Conservation (phyloP, 148 eudicot species). For the Persicaria maculosa region DNA sequence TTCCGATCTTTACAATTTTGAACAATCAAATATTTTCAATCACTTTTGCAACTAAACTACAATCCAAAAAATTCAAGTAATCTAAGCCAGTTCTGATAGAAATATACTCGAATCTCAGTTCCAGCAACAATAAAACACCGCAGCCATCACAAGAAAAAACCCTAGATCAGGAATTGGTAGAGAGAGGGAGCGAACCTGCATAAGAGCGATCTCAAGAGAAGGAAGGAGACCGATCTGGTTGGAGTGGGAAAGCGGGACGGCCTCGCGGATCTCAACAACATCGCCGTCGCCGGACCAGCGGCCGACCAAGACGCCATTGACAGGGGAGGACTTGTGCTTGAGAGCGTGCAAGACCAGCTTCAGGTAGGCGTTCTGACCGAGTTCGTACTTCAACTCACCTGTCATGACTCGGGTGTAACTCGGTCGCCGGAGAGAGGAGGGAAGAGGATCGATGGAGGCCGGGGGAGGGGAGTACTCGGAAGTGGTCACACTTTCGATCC, state of each 20-base stretch:
- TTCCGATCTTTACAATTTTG: neutral
- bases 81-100: neutral
- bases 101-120: neutral
- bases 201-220: conserved; percentile 10
- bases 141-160: neutral
- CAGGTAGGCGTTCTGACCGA: conserved; percentile 8
- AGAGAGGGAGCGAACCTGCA: neutral
- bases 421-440: neutral
- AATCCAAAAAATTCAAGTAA: neutral
- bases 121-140: neutral
- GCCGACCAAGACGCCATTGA: conserved; percentile 8
- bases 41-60: no score
- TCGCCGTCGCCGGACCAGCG: conserved; percentile 17
- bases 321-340: conserved; percentile 8
- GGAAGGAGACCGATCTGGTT: conserved; percentile 10
- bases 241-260: conserved; percentile 6
- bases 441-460: neutral
- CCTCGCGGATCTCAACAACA: neutral
- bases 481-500: neutral
- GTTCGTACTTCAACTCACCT: conserved; percentile 1
- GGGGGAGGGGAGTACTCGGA: neutral
- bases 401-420: neutral
- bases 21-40: neutral
- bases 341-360: conserved; percentile 7
- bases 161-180: neutral